phyloP scores from a whole-genome alignment of 768 basidiomycete species.

The Collybia sp. region DNA sequence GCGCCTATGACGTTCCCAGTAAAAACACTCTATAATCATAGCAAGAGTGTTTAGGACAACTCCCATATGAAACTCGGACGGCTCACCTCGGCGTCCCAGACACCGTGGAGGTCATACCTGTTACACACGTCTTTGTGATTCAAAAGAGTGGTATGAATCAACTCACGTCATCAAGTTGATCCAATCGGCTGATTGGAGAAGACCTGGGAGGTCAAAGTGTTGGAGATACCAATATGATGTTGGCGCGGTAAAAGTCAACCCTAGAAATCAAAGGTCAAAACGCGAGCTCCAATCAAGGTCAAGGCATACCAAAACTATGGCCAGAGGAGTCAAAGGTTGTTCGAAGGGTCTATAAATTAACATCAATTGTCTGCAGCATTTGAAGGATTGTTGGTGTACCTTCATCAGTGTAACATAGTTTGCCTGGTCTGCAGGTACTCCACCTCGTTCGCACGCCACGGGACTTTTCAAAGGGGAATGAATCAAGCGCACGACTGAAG shows the following conservation, averaged over 20 bases:
- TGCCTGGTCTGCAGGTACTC: background rate
- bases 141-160: background rate
- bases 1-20: background rate
- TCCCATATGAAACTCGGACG: slow-evolving; percentile 9
- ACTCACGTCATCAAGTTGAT: slow-evolving; percentile 3
- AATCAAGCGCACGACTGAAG: background rate
- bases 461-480: background rate
- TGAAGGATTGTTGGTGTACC: background rate
- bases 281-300: no score
- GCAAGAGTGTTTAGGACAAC: slow-evolving; percentile 12
- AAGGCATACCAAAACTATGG: no score
- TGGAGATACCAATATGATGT: slow-evolving; percentile 24
- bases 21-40: background rate
- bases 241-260: slow-evolving; percentile 19
- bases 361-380: background rate
- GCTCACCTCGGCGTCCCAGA: slow-evolving; percentile 13
- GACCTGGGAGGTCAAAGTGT: slow-evolving; percentile 19
- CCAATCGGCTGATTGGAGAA: slow-evolving; percentile 18
- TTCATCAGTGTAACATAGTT: background rate
- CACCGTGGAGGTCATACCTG: slow-evolving; percentile 24
- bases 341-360: no score
- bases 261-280: background rate
- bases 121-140: background rate
- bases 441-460: background rate
- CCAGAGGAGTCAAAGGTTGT: no score